Base-by-base conservation (phyloP, 2,329 filamentous ascomycete species). In the Talaromyces sp. region DNA sequence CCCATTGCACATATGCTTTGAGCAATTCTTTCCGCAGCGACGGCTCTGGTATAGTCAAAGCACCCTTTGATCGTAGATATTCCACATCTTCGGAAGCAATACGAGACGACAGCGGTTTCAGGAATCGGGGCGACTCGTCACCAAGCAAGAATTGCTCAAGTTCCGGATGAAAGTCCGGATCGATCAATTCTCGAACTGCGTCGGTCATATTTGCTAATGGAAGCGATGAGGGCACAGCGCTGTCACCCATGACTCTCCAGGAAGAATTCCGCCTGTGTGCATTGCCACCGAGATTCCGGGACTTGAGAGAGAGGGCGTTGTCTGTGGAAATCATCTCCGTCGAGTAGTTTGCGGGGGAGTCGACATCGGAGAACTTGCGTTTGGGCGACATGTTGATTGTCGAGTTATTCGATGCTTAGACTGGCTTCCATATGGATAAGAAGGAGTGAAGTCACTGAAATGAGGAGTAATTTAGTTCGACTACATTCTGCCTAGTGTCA, bases 31-130 rank as follows among this genome's bases (percentile, higher is more conserved):
- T 90, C 72, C 93, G 90, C 54, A 96, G 81, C 1, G 83, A 79
- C 3, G 83, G 78, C 56, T 85, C 82, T 2, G 93, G 93, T 54
- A 96, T 84, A 3, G 87, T 87, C 65, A 96, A 80, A 0, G 91
- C 92, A 3, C 92, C 92, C 79, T 95, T 96, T 72, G 88, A 86
- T 64, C 88, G 85, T 64, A 96, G 83, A 75, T 93, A 96, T 66
- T 87, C 84, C 66, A 95, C 83, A 78, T 96, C 93, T 70, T 96
- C 91, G 6, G 86, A 81, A 0, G 89, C 86, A 70, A 96, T 90
- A 70, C 88, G 89, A 61, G 85, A 76, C 0, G 92, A 92, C 2
- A 96, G 80, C 14, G 91, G 89, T 72, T 91, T 92, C 71, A 96
- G 84, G 73, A 92, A 96, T 62, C 86, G 74, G 35, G 85, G 84